These are phyloP conservation scores for Coccomyxa sp. DNA, from an alignment of 139 green algal species.

Conservation along the genomic window DNA sequence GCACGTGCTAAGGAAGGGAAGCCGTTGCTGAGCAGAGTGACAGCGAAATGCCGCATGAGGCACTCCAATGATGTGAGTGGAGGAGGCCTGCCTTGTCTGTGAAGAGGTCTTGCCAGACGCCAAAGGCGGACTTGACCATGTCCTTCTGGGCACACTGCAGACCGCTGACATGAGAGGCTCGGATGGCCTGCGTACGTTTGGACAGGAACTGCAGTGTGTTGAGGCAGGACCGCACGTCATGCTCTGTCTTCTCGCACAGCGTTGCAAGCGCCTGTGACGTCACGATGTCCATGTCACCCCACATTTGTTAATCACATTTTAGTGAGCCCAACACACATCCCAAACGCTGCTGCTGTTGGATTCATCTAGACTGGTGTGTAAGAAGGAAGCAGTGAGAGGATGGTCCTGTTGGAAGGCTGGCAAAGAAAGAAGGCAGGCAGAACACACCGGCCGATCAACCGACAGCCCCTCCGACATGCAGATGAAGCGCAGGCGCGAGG, in stretches of 20 bases:
- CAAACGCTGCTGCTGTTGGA: too few species aligned
- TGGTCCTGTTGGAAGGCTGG: background rate
- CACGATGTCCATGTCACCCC: too few species aligned
- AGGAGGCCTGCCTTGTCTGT: constrained; percentile 19
- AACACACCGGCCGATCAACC: constrained; percentile 19
- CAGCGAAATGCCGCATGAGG: too few species aligned
- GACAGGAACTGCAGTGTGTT: constrained; percentile 85
- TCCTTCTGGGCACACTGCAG: constrained; percentile 74
- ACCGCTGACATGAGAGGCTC: constrained; percentile 29
- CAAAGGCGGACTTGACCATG: constrained; percentile 55
- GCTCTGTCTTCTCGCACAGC: constrained; percentile 46
- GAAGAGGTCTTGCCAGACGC: constrained; percentile 65
- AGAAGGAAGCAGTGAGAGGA: too few species aligned
- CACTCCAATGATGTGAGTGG: too few species aligned
- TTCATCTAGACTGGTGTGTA: too few species aligned
- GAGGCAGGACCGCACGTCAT: constrained; percentile 87
- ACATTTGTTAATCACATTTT: too few species aligned
- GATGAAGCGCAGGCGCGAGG: constrained; percentile 20
- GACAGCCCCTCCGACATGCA: constrained; percentile 30
- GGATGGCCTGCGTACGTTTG: constrained; percentile 6
- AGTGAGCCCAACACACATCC: too few species aligned
- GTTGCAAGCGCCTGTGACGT: constrained; percentile 37
- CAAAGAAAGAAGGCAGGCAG: background rate
- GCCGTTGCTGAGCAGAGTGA: too few species aligned
- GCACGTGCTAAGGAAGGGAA: too few species aligned